Percentiles rank a stretch among this genome's conserved stretches.
phyloP scores from a whole-genome alignment of 306 rosid genomes.

The Medicago ruthenica region DNA sequence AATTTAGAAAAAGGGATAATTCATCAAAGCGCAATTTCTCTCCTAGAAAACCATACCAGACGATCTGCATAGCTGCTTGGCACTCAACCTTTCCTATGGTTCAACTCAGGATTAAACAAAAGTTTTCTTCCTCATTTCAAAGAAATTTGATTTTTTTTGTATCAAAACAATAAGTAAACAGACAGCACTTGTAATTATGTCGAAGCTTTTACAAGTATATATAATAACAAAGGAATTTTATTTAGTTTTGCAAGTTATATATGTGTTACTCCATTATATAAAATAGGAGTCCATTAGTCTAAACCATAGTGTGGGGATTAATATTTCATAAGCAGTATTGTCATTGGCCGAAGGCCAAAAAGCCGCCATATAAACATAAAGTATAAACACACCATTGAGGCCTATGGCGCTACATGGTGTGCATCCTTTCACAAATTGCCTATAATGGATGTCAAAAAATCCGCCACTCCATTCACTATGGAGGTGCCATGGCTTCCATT shows the following conservation, averaged over 20 bases:
- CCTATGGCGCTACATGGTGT: background rate
- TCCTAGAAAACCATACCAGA: background rate
- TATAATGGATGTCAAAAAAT: no score
- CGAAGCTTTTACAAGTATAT: background rate
- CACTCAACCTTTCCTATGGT: constrained; percentile 4
- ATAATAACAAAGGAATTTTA: background rate
- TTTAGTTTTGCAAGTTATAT: constrained; percentile 14
- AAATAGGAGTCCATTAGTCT: background rate
- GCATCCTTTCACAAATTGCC: no score
- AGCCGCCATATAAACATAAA: background rate
- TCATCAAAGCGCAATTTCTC: constrained; percentile 10
- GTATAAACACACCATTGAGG: background rate
- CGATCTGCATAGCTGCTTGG: constrained; percentile 9
- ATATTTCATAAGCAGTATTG: background rate
- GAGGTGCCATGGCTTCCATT: no score
- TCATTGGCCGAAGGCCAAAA: background rate
- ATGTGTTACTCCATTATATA: background rate
- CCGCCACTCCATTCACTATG: no score
- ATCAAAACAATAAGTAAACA: constrained; percentile 8
- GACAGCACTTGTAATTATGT: background rate
- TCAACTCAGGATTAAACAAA: constrained; percentile 10
- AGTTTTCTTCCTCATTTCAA: background rate
- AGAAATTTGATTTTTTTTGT: constrained; percentile 14
- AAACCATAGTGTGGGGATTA: background rate
- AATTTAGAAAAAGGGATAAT: background rate